A percentile compares a stretch with the other conserved stretches of the same genome.
phyloP scores from a whole-genome alignment of 2,329 filamentous ascomycete species.

The Sporothrix brasiliensis region DNA sequence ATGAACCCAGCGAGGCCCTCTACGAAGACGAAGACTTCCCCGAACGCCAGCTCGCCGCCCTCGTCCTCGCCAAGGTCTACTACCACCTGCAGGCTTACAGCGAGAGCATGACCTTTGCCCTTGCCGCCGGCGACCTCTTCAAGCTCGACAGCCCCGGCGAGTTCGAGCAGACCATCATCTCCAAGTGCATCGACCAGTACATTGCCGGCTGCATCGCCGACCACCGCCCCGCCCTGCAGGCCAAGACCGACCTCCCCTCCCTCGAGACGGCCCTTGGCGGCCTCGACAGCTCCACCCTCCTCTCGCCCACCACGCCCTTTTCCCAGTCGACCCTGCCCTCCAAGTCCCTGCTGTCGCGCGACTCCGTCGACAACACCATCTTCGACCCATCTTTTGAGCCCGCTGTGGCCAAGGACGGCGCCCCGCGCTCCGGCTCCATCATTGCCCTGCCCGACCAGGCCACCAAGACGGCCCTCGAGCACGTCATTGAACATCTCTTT shows the following conservation, averaged over 20 bases:
- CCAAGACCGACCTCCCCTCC: slow-evolving; percentile 59
- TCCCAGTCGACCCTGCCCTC: slow-evolving; percentile 91
- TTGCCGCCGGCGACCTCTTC: slow-evolving; percentile 93
- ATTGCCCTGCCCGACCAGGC: slow-evolving; percentile 68
- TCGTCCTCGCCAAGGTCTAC: slow-evolving; percentile 97
- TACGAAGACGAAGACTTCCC: slow-evolving; percentile 97
- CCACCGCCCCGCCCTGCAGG: slow-evolving; percentile 51
- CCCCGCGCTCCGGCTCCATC: slow-evolving; percentile 58
- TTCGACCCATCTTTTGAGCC: slow-evolving; percentile 62
- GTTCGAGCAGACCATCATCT: slow-evolving; percentile 98
- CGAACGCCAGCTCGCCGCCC: slow-evolving; percentile 87
- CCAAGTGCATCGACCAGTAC: slow-evolving; percentile 97
- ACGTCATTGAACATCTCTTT: slow-evolving; percentile 85
- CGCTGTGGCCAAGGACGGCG: slow-evolving; percentile 52
- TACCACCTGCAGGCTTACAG: slow-evolving; percentile 99
- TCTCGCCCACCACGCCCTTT: slow-evolving; percentile 91
- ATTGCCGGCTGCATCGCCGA: slow-evolving; percentile 70
- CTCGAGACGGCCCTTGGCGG: slow-evolving; percentile 72
- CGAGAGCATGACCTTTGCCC: slow-evolving; percentile 97
- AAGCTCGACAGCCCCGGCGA: slow-evolving; percentile 88
- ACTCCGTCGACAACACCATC: slow-evolving; percentile 66
- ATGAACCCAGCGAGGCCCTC: slow-evolving; percentile 74
- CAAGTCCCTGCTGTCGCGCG: slow-evolving; percentile 90
- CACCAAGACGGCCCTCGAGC: slow-evolving; percentile 78
- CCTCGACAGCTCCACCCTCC: slow-evolving; percentile 65